Conservation (phyloP, 2,329 filamentous ascomycete species). For the Pseudomassariella vexata region DNA sequence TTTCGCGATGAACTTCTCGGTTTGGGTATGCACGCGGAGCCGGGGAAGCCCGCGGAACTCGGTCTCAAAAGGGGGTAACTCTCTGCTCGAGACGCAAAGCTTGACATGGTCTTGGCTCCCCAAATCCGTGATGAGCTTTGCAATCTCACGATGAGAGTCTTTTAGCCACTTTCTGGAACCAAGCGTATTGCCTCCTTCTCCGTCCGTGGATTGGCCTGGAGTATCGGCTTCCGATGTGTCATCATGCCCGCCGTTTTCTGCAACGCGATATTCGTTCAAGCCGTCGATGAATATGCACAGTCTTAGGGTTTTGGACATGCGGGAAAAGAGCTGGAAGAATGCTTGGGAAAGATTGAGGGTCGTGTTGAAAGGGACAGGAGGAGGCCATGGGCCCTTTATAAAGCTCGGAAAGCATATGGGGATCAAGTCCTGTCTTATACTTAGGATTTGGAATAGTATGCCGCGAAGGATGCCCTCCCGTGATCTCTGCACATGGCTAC, state of each 20-base stretch:
- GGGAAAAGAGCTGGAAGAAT: constrained; percentile 1
- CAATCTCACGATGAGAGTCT: constrained; percentile 2
- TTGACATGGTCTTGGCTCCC: constrained; percentile 1
- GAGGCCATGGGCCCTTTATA: constrained; percentile 2
- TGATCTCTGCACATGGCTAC: constrained; percentile 7
- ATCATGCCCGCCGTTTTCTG: no score
- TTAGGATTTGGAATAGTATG: constrained; percentile 6
- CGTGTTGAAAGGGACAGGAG: constrained; percentile 2
- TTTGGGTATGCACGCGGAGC: constrained; percentile 3
- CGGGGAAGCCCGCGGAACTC: constrained; percentile 1
- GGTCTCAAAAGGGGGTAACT: constrained; percentile 6
- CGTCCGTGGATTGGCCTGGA: background rate
- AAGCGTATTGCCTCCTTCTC: background rate
- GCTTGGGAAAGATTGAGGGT: constrained; percentile 1
- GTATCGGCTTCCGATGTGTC: constrained; percentile 2
- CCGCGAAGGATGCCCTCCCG: constrained; percentile 5
- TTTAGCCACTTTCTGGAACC: constrained; percentile 1
- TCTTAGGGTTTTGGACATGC: background rate
- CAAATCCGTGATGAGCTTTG: background rate
- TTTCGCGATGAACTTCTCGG: constrained; percentile 2
- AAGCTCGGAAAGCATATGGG: constrained; percentile 6
- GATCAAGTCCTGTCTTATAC: constrained; percentile 6
- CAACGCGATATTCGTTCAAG: constrained; percentile 2
- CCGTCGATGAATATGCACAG: constrained; percentile 1
- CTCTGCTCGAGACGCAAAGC: constrained; percentile 4